These are phyloP conservation scores for Lachancea cidri DNA, from an alignment of 805 yeast species.

Conservation along the genomic window DNA sequence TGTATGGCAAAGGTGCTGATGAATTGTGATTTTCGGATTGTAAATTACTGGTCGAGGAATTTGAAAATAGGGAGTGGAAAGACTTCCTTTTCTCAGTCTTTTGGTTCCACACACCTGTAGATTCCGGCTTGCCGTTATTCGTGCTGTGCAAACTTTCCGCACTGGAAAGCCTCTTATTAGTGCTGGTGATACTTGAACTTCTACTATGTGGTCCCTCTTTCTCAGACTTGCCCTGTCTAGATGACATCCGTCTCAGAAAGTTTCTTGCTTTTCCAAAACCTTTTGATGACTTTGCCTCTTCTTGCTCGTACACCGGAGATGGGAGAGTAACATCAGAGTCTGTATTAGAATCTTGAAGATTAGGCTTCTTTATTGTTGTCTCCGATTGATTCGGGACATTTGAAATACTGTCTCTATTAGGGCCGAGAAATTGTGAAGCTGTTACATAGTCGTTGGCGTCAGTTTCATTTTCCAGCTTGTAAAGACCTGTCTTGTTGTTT, in stretches of 20 bases:
- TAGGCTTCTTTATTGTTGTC: background rate
- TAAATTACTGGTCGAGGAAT: constrained; percentile 5
- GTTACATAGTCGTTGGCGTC: constrained; percentile 26
- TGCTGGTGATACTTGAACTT: constrained; percentile 4
- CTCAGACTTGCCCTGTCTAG: constrained; percentile 2
- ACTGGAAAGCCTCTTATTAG: background rate
- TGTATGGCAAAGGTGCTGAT: constrained; percentile 1
- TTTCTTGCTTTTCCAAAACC: constrained; percentile 12
- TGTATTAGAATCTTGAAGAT: background rate
- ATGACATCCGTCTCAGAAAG: constrained; percentile 13
- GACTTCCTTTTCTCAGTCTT: constrained; percentile 11
- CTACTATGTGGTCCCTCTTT: constrained; percentile 1
- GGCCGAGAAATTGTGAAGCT: constrained; percentile 25
- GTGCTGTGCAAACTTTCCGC: background rate
- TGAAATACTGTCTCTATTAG: background rate
- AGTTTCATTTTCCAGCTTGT: constrained; percentile 25
- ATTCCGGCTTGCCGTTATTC: background rate
- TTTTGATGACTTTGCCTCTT: background rate
- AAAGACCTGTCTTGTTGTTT: constrained; percentile 22
- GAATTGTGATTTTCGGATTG: background rate
- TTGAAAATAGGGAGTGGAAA: constrained; percentile 16
- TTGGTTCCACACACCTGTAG: background rate
- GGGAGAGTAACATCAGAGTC: background rate
- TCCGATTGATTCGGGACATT: background rate
- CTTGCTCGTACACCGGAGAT: background rate